Conservation (phyloP, 1,139 yeast genomes). For the Kazachstania sp. region DNA sequence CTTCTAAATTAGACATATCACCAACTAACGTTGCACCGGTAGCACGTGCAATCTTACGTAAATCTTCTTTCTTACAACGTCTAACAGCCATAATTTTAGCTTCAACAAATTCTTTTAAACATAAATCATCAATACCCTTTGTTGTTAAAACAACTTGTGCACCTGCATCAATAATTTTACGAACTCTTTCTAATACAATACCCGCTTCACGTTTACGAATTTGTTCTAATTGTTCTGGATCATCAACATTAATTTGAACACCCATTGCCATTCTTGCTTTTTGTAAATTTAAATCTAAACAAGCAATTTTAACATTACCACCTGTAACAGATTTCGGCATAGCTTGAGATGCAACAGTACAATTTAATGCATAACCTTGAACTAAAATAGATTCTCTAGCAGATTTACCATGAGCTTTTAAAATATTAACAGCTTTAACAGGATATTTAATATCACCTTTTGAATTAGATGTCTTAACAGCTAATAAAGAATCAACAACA, state of each 20-base stretch:
- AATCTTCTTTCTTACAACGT: conserved; percentile 94
- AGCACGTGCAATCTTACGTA: conserved; percentile 94
- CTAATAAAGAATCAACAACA: conserved; percentile 93
- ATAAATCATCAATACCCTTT: conserved; percentile 95
- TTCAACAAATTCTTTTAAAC: conserved; percentile 91
- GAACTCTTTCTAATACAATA: conserved; percentile 78
- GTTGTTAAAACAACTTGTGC: conserved; percentile 96
- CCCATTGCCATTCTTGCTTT: conserved; percentile 98
- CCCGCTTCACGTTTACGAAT: conserved; percentile 92
- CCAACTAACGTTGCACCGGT: conserved; percentile 91
- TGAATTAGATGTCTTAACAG: conserved; percentile 82
- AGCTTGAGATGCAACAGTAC: conserved; percentile 97
- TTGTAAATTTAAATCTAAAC: conserved; percentile 88
- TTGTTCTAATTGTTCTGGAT: conserved; percentile 94
- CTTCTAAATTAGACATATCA: conserved; percentile 88
- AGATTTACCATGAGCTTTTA: conserved; percentile 95
- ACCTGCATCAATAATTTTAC: conserved; percentile 82
- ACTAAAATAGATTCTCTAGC: conserved; percentile 78
- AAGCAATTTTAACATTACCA: conserved; percentile 59
- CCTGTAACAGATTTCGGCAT: conserved; percentile 75
- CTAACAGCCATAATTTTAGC: conserved; percentile 96
- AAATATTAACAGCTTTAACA: conserved; percentile 90
- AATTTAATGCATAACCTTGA: conserved; percentile 91
- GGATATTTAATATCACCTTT: conserved; percentile 92
- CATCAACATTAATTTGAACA: conserved; percentile 92